A percentile compares a stretch with the other conserved stretches of the same genome.
These are phyloP conservation scores for Aspergillus sp. DNA, from an alignment of 2,329 filamentous ascomycete genomes.

Conservation along the genomic window DNA sequence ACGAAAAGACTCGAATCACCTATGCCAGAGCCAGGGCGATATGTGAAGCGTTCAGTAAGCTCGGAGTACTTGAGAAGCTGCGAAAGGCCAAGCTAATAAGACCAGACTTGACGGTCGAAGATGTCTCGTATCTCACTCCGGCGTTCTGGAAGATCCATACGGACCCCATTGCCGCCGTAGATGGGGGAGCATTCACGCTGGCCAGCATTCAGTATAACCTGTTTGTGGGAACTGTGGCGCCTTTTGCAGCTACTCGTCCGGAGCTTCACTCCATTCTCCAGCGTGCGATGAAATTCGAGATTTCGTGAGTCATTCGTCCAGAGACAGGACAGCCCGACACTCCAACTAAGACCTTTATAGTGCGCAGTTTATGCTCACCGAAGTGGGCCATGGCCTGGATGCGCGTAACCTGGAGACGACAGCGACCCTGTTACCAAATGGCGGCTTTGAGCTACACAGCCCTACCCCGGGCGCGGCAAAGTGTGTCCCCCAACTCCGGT, in stretches of 20 bases:
- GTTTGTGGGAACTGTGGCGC: slow-evolving; percentile 27
- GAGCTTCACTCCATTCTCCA: slow-evolving; percentile 25
- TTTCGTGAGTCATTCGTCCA: slow-evolving; percentile 25
- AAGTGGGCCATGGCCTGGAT: slow-evolving; percentile 47
- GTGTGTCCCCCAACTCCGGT: too few relatives aligned
- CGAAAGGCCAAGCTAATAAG: neutral
- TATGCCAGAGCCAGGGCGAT: slow-evolving; percentile 6
- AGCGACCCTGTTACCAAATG: slow-evolving; percentile 39
- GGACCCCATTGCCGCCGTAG: slow-evolving; percentile 7
- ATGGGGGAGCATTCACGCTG: slow-evolving; percentile 17
- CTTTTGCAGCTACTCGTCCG: slow-evolving; percentile 21
- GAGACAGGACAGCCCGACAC: neutral
- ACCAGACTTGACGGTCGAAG: slow-evolving; percentile 14
- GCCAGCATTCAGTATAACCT: slow-evolving; percentile 30
- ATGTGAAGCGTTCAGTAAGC: slow-evolving; percentile 6
- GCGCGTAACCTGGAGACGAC: slow-evolving; percentile 46
- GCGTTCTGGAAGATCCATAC: slow-evolving; percentile 17
- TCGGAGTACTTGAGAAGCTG: neutral
- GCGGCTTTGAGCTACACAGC: slow-evolving; percentile 40
- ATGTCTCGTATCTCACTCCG: slow-evolving; percentile 14
- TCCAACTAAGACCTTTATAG: slow-evolving; percentile 3
- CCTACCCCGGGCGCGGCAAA: slow-evolving; percentile 39
- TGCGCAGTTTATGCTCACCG: slow-evolving; percentile 46
- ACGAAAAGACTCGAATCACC: slow-evolving; percentile 2
- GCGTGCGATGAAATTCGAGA: slow-evolving; percentile 25